Percentiles rank a stretch among this genome's conserved stretches.
These are phyloP conservation scores for Astrothelium macrocarpum DNA, from an alignment of 495 filamentous ascomycete species.

Conservation along the genomic window DNA sequence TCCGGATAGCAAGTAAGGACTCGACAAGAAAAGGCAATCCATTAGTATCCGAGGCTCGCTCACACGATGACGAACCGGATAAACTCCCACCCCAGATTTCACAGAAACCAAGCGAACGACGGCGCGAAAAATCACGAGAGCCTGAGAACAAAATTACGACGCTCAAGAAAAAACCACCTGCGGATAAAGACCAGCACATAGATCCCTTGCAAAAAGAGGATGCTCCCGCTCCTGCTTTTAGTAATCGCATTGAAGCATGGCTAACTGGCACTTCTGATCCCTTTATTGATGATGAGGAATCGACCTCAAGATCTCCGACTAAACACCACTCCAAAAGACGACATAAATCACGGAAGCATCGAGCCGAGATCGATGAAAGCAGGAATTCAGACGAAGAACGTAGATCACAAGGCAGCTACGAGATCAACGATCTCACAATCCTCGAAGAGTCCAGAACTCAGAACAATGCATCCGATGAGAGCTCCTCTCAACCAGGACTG, in stretches of 20 bases:
- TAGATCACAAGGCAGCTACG: constrained; percentile 8
- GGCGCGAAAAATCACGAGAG: not conserved
- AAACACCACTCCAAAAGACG: not conserved
- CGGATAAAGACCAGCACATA: constrained; percentile 8
- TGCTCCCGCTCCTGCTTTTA: constrained; percentile 12
- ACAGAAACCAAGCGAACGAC: not conserved
- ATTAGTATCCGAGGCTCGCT: constrained; percentile 3
- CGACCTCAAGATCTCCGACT: constrained; percentile 6
- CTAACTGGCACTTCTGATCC: constrained; percentile 29
- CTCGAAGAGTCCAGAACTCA: not conserved
- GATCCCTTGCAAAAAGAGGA: constrained; percentile 9
- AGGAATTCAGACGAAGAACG: not conserved
- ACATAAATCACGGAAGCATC: not conserved
- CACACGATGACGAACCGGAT: constrained; percentile 9
- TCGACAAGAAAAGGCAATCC: constrained; percentile 8
- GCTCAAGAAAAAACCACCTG: constrained; percentile 9
- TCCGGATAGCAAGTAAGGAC: constrained; percentile 9
- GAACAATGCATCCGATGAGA: constrained; percentile 8
- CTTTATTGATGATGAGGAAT: constrained; percentile 21
- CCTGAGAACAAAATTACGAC: constrained; percentile 4
- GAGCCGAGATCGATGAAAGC: not conserved
- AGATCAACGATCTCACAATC: constrained; percentile 1
- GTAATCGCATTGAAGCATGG: constrained; percentile 33
- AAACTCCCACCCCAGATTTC: not conserved
- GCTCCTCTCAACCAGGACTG: constrained; percentile 17